Evolutionary conservation across 768 basidiomycete genomes (phyloP).

Genomic region (Mycena sanguinolenta): DNA sequence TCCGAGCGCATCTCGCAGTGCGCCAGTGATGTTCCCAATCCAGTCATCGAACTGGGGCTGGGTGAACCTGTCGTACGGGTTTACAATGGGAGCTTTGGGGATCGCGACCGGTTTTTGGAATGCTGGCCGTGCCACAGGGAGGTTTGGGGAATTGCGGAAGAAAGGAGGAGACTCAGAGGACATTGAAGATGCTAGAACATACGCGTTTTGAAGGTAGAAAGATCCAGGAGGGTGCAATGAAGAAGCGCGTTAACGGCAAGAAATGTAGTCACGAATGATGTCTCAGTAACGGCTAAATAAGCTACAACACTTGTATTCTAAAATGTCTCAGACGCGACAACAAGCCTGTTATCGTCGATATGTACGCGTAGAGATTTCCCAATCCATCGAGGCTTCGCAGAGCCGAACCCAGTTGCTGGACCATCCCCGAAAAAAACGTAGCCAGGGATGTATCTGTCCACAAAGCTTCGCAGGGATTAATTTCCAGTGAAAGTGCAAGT

Average conservation of each 20-base stretch:
- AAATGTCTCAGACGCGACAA: conserved; percentile 21
- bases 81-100: conserved; percentile 67
- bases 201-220: not conserved
- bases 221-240: no score
- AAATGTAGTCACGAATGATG: no score
- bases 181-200: conserved; percentile 21
- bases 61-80: conserved; percentile 82
- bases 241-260: no score
- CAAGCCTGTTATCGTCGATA: conserved; percentile 25
- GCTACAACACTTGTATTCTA: not conserved
- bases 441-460: conserved; percentile 94
- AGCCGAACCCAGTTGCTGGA: conserved; percentile 46
- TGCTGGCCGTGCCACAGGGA: conserved; percentile 14
- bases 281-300: conserved; percentile 6
- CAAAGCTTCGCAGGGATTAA: conserved; percentile 66
- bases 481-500: not conserved
- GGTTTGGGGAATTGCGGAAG: conserved; percentile 19
- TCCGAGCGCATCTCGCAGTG: conserved; percentile 70
- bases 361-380: conserved; percentile 19
- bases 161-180: conserved; percentile 20
- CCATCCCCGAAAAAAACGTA: conserved; percentile 89
- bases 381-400: conserved; percentile 21
- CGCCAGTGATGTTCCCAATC: conserved; percentile 73
- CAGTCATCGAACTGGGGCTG: conserved; percentile 78
- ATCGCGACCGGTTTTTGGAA: conserved; percentile 26